These are phyloP conservation scores for Crassisporium funariophilum DNA, from an alignment of 768 basidiomycete species.

Conservation along the genomic window DNA sequence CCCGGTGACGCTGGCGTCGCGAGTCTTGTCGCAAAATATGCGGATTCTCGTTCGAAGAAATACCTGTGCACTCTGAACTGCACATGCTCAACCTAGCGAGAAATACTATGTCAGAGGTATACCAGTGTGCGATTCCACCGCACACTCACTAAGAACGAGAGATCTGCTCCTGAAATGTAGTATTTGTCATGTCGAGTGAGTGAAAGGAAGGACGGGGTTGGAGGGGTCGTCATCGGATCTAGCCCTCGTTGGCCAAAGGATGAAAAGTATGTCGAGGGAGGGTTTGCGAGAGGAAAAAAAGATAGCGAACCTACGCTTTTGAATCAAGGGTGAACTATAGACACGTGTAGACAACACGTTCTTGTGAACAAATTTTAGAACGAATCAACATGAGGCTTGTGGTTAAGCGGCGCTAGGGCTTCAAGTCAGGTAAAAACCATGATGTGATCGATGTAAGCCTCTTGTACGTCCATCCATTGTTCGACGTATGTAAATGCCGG, in stretches of 20 bases:
- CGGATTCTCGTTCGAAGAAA: constrained; percentile 65
- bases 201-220: constrained; percentile 16
- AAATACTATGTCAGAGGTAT: not conserved
- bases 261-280: constrained; percentile 17
- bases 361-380: not conserved
- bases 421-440: not conserved
- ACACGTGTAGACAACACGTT: constrained; percentile 36
- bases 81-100: constrained; percentile 53
- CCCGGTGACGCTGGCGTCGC: constrained; percentile 31
- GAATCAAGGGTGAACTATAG: constrained; percentile 22
- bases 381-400: constrained; percentile 19
- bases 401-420: constrained; percentile 13
- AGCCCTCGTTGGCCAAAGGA: too few species aligned
- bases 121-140: not conserved
- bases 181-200: constrained; percentile 38
- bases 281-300: constrained; percentile 27
- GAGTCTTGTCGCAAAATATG: constrained; percentile 43
- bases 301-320: constrained; percentile 27
- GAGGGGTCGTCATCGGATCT: constrained; percentile 19
- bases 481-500: not conserved
- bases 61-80: constrained; percentile 61
- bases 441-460: constrained; percentile 1
- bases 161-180: constrained; percentile 56
- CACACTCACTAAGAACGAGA: constrained; percentile 51
- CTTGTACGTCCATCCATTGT: constrained; percentile 1